Conservation (phyloP, 2,329 filamentous ascomycete species). For the Epichloe gansuensis region DNA sequence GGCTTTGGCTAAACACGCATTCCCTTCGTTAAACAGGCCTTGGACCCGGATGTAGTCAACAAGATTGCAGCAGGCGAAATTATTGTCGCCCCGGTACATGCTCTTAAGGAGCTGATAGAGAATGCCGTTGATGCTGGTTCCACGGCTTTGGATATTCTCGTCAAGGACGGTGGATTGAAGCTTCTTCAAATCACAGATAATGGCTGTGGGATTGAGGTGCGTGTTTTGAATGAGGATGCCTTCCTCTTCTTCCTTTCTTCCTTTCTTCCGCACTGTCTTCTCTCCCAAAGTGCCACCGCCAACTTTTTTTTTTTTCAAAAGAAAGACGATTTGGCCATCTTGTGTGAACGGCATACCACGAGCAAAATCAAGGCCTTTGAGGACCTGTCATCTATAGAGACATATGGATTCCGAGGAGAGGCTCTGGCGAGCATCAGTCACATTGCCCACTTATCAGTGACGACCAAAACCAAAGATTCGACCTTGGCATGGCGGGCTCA, state of each 20-base stretch:
- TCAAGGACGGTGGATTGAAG: conserved; percentile 92
- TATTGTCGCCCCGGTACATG: conserved; percentile 92
- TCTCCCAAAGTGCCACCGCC: not conserved
- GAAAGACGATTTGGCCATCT: conserved; percentile 82
- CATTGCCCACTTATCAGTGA: conserved; percentile 90
- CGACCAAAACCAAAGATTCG: conserved; percentile 82
- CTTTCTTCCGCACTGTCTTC: not conserved
- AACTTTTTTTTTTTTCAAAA: conserved; percentile 21
- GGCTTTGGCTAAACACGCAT: not conserved
- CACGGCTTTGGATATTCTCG: conserved; percentile 76
- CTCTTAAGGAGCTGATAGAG: conserved; percentile 91
- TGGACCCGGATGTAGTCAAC: conserved; percentile 89
- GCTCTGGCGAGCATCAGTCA: conserved; percentile 96
- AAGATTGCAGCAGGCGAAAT: conserved; percentile 98
- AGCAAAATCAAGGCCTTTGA: conserved; percentile 93
- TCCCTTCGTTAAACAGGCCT: conserved; percentile 40
- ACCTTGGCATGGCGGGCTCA: conserved; percentile 82
- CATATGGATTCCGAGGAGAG: conserved; percentile 96
- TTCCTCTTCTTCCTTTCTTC: not conserved
- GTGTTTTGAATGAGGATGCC: conserved; percentile 12
- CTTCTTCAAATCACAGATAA: conserved; percentile 96
- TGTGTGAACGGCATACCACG: conserved; percentile 94
- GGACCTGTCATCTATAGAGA: conserved; percentile 78
- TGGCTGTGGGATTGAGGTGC: conserved; percentile 84
- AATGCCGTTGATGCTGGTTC: conserved; percentile 97